A percentile compares a stretch with the other conserved stretches of the same genome.
Evolutionary conservation across 345 rosid genomes (phyloP).

Genomic region (Brassica juncea): DNA sequence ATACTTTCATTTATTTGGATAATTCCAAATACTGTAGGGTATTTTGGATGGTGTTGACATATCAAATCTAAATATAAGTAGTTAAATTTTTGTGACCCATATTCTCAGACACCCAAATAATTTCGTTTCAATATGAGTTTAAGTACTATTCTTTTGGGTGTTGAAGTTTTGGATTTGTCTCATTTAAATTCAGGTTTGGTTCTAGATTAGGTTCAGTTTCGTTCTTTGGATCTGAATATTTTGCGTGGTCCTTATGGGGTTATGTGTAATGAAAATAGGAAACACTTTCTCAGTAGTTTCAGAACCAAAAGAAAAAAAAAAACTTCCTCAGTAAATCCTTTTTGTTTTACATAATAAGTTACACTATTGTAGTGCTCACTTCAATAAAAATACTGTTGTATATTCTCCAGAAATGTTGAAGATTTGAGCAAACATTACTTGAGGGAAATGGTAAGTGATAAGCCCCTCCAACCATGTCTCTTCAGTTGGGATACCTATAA

Average conservation of each 20-base stretch:
- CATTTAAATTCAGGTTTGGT: neutral
- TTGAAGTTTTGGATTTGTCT: neutral
- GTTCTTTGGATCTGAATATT: neutral
- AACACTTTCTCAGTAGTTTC: neutral
- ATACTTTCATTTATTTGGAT: too few species aligned
- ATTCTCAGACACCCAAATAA: too few species aligned
- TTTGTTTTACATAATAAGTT: too few species aligned
- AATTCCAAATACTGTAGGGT: too few species aligned
- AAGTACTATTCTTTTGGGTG: too few species aligned
- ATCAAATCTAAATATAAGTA: too few species aligned
- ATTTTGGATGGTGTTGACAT: too few species aligned
- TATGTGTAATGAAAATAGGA: too few species aligned
- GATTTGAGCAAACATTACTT: constrained; percentile 38
- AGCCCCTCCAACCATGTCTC: constrained; percentile 82
- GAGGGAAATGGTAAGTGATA: constrained; percentile 63
- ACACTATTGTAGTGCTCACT: neutral
- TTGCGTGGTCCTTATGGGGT: neutral
- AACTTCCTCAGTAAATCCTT: neutral
- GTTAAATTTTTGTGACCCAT: too few species aligned
- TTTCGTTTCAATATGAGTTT: too few species aligned
- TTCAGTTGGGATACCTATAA: constrained; percentile 75
- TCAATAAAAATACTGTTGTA: neutral
- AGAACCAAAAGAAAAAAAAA: too few species aligned
- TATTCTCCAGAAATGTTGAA: neutral
- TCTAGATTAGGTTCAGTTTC: too few species aligned